A percentile compares a stretch with the other conserved stretches of the same genome.
Evolutionary conservation across 2,329 filamentous ascomycete species (phyloP).

Genomic region (Penicillium sp.): DNA sequence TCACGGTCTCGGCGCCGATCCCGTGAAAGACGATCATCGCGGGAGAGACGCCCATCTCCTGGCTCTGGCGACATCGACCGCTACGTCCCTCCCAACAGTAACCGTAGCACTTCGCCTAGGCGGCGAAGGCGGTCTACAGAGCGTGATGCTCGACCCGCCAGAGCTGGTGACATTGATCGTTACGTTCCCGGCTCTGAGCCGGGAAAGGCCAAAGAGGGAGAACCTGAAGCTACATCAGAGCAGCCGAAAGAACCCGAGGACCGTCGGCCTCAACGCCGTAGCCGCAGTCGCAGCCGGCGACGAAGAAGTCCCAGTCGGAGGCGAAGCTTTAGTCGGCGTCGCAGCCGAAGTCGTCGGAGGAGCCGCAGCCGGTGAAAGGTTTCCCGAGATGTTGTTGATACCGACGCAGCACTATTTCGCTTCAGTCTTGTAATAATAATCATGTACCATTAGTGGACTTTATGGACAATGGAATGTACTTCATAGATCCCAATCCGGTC

Average conservation of each 20-base stretch:
- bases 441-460: constrained; percentile 11
- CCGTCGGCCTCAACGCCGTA: constrained; percentile 17
- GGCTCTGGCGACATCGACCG: constrained; percentile 40
- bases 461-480: background rate
- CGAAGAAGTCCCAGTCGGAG: constrained; percentile 17
- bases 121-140: constrained; percentile 37
- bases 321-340: constrained; percentile 16
- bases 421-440: constrained; percentile 6
- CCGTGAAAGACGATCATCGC: constrained; percentile 23
- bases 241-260: constrained; percentile 22
- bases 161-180: constrained; percentile 41
- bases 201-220: constrained; percentile 14
- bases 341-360: constrained; percentile 13
- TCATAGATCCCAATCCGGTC: background rate
- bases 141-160: constrained; percentile 26
- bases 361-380: constrained; percentile 22
- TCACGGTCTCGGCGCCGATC: constrained; percentile 34
- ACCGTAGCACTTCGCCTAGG: constrained; percentile 39
- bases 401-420: background rate
- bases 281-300: constrained; percentile 22
- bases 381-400: background rate
- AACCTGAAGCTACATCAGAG: constrained; percentile 2
- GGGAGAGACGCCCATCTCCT: constrained; percentile 27
- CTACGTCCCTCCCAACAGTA: constrained; percentile 41
- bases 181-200: constrained; percentile 41